These are phyloP conservation scores for Rosa persica DNA, from an alignment of 306 rosid genomes.

Conservation along the genomic window DNA sequence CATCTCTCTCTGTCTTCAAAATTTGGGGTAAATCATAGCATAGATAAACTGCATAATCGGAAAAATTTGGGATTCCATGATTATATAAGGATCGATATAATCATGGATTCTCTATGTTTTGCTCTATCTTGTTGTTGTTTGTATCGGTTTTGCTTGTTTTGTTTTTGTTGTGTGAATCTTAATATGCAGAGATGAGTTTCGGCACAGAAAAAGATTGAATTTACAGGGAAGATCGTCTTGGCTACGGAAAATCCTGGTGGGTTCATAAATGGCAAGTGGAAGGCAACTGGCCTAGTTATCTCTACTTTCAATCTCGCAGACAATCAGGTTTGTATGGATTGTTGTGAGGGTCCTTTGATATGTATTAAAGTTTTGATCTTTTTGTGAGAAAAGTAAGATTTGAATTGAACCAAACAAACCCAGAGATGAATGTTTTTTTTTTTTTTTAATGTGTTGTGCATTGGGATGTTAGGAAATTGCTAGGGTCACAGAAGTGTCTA, in stretches of 20 bases:
- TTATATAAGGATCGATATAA: too few relatives aligned
- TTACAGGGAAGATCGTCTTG: slow-evolving; percentile 63
- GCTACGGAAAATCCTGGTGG: slow-evolving; percentile 58
- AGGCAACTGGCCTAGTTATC: slow-evolving; percentile 50
- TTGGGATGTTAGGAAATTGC: slow-evolving; percentile 57
- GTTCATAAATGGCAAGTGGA: slow-evolving; percentile 69
- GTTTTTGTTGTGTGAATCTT: background rate
- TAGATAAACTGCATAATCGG: too few relatives aligned
- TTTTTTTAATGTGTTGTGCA: slow-evolving; percentile 20
- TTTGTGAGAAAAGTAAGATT: background rate
- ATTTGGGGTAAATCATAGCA: too few relatives aligned
- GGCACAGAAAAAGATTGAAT: slow-evolving; percentile 41
- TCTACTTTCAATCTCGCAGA: slow-evolving; percentile 61
- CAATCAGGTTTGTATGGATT: slow-evolving; percentile 55
- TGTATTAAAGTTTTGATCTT: slow-evolving; percentile 8
- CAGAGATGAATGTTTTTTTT: background rate
- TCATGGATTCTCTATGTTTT: background rate
- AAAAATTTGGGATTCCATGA: too few relatives aligned
- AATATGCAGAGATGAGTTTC: slow-evolving; percentile 53
- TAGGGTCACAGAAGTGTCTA: slow-evolving; percentile 68
- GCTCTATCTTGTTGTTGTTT: background rate
- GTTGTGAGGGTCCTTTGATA: background rate
- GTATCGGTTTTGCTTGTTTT: background rate
- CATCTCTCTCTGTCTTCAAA: too few relatives aligned
- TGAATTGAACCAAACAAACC: slow-evolving; percentile 8